These are phyloP conservation scores for Basipetospora chlamydospora DNA, from an alignment of 2,329 filamentous ascomycete genomes.

Conservation along the genomic window DNA sequence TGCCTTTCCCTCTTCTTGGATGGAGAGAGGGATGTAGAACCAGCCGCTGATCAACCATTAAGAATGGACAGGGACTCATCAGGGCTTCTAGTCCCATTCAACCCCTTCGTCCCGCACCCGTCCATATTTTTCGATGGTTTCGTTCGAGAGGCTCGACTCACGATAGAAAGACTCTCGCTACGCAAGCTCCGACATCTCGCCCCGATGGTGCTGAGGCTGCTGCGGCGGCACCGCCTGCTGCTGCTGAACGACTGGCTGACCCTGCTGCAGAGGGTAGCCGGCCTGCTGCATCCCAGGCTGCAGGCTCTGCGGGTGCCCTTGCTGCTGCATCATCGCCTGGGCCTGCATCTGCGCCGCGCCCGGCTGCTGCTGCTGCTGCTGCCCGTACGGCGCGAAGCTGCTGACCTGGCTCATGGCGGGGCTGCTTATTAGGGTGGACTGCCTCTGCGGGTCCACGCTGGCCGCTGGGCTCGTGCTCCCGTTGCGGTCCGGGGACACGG, in stretches of 20 bases:
- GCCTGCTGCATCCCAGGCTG: neutral
- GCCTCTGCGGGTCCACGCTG: neutral
- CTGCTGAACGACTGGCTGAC: neutral
- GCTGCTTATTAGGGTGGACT: neutral
- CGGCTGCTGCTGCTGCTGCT: slow-evolving; percentile 4
- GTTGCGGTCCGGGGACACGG: neutral
- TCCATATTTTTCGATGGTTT: too few species aligned
- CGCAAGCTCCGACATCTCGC: slow-evolving; percentile 26
- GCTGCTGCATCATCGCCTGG: too few species aligned
- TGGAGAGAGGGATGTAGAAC: too few species aligned
- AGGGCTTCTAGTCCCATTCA: too few species aligned
- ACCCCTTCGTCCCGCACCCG: too few species aligned
- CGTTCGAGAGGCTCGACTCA: too few species aligned
- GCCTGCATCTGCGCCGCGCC: too few species aligned
- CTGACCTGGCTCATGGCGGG: slow-evolving; percentile 2
- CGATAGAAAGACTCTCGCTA: slow-evolving; percentile 8
- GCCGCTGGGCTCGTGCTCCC: neutral
- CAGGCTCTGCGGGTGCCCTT: neutral
- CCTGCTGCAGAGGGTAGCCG: too few species aligned
- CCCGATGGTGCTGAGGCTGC: slow-evolving; percentile 19
- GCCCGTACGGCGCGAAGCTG: neutral
- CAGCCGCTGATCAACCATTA: too few species aligned
- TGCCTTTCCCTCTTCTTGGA: too few species aligned
- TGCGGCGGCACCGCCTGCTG: neutral
- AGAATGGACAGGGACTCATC: too few species aligned